Evolutionary conservation across 768 basidiomycete genomes (phyloP).

Genomic region (Tricholoma saponaceum): DNA sequence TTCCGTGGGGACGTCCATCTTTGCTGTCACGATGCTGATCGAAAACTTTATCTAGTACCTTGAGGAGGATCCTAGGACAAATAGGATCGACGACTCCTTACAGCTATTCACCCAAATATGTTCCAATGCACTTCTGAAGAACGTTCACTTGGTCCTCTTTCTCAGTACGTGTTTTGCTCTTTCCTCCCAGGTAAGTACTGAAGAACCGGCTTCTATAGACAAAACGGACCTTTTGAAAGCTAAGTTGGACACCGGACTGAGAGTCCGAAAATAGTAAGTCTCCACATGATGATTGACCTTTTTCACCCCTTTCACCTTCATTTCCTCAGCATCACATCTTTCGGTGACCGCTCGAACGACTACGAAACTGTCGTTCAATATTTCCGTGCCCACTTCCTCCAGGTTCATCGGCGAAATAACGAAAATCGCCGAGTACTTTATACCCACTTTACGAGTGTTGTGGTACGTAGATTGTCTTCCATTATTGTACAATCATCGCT

Average conservation of each 20-base stretch:
- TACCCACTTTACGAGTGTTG: constrained; percentile 77
- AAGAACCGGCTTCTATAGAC: constrained; percentile 33
- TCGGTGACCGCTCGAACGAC: constrained; percentile 75
- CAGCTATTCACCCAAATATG: constrained; percentile 86
- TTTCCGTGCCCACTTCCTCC: constrained; percentile 84
- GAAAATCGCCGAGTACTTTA: constrained; percentile 79
- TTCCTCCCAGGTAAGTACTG: background rate
- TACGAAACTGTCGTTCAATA: constrained; percentile 81
- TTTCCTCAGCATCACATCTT: constrained; percentile 66
- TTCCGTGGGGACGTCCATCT: background rate
- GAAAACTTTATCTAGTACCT: constrained; percentile 54
- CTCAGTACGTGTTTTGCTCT: constrained; percentile 38
- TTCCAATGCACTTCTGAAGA: constrained; percentile 75
- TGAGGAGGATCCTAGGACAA: constrained; percentile 82
- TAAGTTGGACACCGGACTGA: constrained; percentile 67
- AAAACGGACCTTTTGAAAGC: constrained; percentile 74
- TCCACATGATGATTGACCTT: background rate
- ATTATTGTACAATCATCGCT: background rate
- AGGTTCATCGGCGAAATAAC: constrained; percentile 76
- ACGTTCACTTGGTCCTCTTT: constrained; percentile 56
- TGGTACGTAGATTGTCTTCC: constrained; percentile 39
- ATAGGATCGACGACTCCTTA: constrained; percentile 85
- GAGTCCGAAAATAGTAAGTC: constrained; percentile 76
- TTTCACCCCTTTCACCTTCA: background rate
- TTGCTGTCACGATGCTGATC: constrained; percentile 4